These are phyloP conservation scores for Teratosphaeria pseudoeucalypti DNA, from an alignment of 2,329 filamentous ascomycete genomes.

Conservation along the genomic window DNA sequence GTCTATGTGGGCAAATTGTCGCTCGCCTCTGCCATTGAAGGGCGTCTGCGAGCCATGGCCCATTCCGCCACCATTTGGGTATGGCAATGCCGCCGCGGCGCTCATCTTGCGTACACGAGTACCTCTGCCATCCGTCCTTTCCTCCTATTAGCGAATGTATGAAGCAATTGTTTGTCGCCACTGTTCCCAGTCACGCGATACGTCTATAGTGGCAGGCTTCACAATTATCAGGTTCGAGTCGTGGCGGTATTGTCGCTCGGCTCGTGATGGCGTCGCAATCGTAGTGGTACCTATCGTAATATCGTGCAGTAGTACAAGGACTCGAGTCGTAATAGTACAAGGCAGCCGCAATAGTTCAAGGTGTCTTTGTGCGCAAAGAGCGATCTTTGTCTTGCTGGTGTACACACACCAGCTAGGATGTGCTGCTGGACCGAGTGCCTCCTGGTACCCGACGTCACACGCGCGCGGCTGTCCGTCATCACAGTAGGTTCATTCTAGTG, in stretches of 20 bases:
- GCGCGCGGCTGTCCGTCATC: neutral
- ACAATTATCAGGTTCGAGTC: neutral
- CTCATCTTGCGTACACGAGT: conserved; percentile 22
- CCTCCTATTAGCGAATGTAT: neutral
- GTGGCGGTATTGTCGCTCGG: neutral
- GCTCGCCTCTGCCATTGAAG: conserved; percentile 14
- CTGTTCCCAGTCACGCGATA: neutral
- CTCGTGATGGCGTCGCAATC: neutral
- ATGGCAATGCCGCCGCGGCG: conserved; percentile 22
- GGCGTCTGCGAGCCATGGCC: neutral
- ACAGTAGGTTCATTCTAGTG: neutral
- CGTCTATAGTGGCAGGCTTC: neutral
- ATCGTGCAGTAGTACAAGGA: neutral
- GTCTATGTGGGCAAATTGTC: conserved; percentile 29
- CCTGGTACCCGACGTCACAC: neutral
- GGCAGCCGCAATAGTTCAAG: neutral
- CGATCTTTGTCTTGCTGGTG: neutral
- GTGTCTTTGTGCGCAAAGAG: neutral
- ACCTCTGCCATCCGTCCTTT: neutral
- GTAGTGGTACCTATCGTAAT: neutral
- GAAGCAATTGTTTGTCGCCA: neutral
- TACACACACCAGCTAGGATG: neutral
- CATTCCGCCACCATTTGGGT: neutral
- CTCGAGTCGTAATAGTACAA: neutral
- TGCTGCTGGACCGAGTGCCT: neutral